Percentiles rank a stretch among this genome's conserved stretches.
Conservation (phyloP, 495 filamentous ascomycete genomes). For the Polyplosphaeria fusca region DNA sequence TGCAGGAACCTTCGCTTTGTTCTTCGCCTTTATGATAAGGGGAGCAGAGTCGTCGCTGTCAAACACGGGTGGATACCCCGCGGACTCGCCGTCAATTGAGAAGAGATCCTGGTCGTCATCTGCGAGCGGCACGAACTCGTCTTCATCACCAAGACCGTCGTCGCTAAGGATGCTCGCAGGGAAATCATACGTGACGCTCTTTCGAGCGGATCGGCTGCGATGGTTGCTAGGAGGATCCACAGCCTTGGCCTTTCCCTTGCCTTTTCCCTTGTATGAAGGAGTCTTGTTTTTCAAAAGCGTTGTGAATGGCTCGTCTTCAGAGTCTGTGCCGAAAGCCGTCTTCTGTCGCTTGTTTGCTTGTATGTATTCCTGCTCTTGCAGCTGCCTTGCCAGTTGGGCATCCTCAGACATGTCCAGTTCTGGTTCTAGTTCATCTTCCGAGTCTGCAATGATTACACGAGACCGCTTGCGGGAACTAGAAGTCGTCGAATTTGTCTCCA, state of each 20-base stretch:
- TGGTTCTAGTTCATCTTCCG: conserved; percentile 38
- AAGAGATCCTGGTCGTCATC: conserved; percentile 5
- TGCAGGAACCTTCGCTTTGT: not conserved
- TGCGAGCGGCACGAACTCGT: conserved; percentile 15
- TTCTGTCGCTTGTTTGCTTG: conserved; percentile 35
- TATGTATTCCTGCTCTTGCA: conserved; percentile 63
- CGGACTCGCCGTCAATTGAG: not conserved
- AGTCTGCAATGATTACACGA: conserved; percentile 39
- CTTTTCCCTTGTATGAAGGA: conserved; percentile 16
- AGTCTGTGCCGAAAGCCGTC: conserved; percentile 21
- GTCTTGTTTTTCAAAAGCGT: not conserved
- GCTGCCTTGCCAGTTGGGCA: conserved; percentile 53
- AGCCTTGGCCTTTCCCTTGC: conserved; percentile 30
- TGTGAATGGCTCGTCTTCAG: conserved; percentile 25
- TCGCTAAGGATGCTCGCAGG: not conserved
- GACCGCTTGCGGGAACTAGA: conserved; percentile 29
- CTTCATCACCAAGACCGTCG: conserved; percentile 11
- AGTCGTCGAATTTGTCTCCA: not conserved
- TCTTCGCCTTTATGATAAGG: not conserved
- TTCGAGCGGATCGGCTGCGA: conserved; percentile 14
- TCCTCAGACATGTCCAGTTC: conserved; percentile 48
- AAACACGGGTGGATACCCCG: not conserved
- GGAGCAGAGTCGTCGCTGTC: conserved; percentile 19
- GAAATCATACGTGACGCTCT: conserved; percentile 11
- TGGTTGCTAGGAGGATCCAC: conserved; percentile 3